These are phyloP conservation scores for Arthroderma sp. DNA, from an alignment of 2,329 filamentous ascomycete genomes.

Conservation along the genomic window DNA sequence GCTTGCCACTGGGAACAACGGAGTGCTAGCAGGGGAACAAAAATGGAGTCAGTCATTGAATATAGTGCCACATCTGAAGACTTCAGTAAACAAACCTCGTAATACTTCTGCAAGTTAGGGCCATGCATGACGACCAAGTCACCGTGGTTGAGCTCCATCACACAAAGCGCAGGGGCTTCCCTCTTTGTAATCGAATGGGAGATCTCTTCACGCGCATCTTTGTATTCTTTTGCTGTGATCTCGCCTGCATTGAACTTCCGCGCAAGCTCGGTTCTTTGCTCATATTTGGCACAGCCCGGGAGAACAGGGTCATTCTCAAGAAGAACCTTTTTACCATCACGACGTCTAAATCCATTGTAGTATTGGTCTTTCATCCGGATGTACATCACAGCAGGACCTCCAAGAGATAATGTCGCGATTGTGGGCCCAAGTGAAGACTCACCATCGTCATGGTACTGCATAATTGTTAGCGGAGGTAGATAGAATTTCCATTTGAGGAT, in stretches of 20 bases:
- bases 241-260: slow-evolving; percentile 9
- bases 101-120: slow-evolving; percentile 39
- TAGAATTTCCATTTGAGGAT: not conserved
- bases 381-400: slow-evolving; percentile 39
- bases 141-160: slow-evolving; percentile 40
- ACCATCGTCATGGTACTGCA: slow-evolving; percentile 46
- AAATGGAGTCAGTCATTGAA: not conserved
- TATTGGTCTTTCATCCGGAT: slow-evolving; percentile 43
- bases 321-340: slow-evolving; percentile 1
- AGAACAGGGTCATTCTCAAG: slow-evolving; percentile 19
- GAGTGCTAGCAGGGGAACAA: slow-evolving; percentile 21
- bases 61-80: not conserved
- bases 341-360: slow-evolving; percentile 18
- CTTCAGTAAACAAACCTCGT: slow-evolving; percentile 27
- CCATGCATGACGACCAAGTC: slow-evolving; percentile 48
- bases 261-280: slow-evolving; percentile 16
- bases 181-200: slow-evolving; percentile 15
- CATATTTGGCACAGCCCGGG: slow-evolving; percentile 16
- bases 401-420: slow-evolving; percentile 43
- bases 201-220: slow-evolving; percentile 14
- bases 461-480: not conserved
- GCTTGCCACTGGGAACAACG: slow-evolving; percentile 29
- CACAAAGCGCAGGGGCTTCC: slow-evolving; percentile 23
- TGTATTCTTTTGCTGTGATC: slow-evolving; percentile 15
- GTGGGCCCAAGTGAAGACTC: slow-evolving; percentile 42